A percentile compares a stretch with the other conserved stretches of the same genome.
phyloP scores from a whole-genome alignment of 2,329 filamentous ascomycete species.

The Madurella fahalii region DNA sequence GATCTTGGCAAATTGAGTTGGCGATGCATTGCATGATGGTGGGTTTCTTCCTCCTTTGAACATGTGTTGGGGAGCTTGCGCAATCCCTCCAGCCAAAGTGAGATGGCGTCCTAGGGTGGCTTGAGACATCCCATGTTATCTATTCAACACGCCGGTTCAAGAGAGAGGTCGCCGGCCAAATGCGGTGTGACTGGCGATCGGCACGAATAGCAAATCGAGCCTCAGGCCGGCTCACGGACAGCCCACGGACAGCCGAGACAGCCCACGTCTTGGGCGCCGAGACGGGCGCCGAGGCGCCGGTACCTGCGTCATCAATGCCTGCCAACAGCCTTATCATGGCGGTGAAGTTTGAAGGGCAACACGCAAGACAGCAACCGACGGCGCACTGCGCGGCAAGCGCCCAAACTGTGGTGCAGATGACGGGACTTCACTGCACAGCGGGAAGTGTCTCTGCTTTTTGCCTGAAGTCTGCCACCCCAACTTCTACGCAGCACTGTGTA shows the following conservation, averaged over 20 bases:
- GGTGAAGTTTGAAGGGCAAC: background rate
- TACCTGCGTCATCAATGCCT: conserved; percentile 11
- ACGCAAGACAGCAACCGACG: background rate
- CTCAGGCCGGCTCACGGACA: background rate
- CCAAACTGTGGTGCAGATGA: too few relatives aligned
- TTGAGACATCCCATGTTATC: background rate
- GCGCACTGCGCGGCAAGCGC: background rate
- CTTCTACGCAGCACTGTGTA: background rate
- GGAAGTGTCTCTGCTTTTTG: too few relatives aligned
- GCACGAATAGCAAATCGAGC: background rate
- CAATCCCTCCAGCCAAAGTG: background rate
- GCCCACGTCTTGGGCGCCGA: background rate
- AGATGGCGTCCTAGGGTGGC: background rate
- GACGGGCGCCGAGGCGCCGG: background rate
- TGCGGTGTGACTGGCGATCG: conserved; percentile 6
- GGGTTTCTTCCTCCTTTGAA: background rate
- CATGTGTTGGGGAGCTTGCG: background rate
- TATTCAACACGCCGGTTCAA: background rate
- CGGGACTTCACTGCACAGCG: too few relatives aligned
- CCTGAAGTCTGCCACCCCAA: background rate
- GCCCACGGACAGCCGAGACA: background rate
- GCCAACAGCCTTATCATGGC: background rate
- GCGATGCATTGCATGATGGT: background rate
- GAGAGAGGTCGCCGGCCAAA: background rate
- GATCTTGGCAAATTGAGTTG: background rate